phyloP scores from a whole-genome alignment of 768 basidiomycete genomes.

The Psilocybe subaeruginosa region DNA sequence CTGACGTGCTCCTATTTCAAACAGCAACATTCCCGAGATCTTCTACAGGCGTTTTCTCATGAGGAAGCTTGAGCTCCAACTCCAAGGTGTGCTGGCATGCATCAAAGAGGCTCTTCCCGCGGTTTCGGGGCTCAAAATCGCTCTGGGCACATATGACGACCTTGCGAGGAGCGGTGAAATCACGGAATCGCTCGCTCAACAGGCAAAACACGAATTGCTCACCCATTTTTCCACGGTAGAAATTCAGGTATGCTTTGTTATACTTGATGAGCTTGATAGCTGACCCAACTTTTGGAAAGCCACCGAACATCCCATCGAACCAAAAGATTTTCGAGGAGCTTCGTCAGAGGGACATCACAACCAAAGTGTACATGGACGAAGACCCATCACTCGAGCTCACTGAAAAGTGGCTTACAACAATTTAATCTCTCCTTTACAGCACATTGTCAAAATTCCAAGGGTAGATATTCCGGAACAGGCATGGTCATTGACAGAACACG shows the following conservation, averaged over 20 bases:
- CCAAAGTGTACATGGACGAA: constrained; percentile 1
- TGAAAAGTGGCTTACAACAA: background rate
- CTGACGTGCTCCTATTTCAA: too few relatives aligned
- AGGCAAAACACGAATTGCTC: background rate
- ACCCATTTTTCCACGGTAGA: background rate
- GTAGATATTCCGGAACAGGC: too few relatives aligned
- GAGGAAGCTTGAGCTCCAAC: too few relatives aligned
- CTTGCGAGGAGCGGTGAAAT: too few relatives aligned
- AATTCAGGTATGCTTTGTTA: background rate
- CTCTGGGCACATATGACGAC: too few relatives aligned
- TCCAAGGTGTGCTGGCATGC: background rate
- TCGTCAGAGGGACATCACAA: background rate
- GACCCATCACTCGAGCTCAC: background rate
- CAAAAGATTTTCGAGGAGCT: background rate
- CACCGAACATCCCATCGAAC: background rate
- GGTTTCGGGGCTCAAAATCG: too few relatives aligned
- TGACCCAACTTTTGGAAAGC: background rate
- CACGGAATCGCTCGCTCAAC: background rate
- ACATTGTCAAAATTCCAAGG: background rate
- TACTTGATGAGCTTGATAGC: background rate
- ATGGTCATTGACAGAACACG: too few relatives aligned
- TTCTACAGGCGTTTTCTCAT: too few relatives aligned
- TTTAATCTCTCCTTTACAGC: background rate
- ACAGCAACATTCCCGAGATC: too few relatives aligned
- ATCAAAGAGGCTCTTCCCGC: background rate